Evolutionary conservation across 2,329 filamentous ascomycete species (phyloP).

Genomic region (Coniosporium tulheliwenetii): DNA sequence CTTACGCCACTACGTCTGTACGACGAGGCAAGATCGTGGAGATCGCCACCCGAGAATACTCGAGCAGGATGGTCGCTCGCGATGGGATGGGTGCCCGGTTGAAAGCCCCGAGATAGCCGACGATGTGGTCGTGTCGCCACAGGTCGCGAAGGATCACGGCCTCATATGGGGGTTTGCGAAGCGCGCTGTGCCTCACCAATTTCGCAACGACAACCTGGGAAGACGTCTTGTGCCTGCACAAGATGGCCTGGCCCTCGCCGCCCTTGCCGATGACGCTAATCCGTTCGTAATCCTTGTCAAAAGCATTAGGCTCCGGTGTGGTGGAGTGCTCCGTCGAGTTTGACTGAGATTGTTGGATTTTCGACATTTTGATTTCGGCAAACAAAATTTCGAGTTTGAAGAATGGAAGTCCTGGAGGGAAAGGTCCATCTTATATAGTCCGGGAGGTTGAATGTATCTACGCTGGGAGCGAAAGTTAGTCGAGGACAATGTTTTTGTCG

Average conservation of each 20-base stretch:
- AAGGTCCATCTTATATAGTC: too few relatives aligned
- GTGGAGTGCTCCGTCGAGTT: neutral
- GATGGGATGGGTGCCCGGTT: neutral
- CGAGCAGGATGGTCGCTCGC: neutral
- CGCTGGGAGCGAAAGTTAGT: too few relatives aligned
- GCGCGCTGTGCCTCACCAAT: neutral
- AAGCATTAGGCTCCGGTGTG: neutral
- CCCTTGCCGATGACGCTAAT: neutral
- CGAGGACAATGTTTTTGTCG: too few relatives aligned
- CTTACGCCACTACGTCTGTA: slow-evolving; percentile 1
- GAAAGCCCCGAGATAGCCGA: neutral
- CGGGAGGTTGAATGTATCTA: too few relatives aligned
- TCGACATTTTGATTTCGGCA: too few relatives aligned
- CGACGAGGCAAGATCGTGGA: slow-evolving; percentile 3
- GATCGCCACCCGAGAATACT: slow-evolving; percentile 10
- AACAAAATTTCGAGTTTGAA: too few relatives aligned
- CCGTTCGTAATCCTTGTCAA: neutral
- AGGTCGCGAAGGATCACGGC: neutral
- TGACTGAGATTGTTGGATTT: neutral
- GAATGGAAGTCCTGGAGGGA: too few relatives aligned
- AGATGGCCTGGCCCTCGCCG: neutral
- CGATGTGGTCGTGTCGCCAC: neutral
- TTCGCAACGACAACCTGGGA: neutral
- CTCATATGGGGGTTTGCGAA: neutral
- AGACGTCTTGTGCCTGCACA: neutral